Percentiles rank a stretch among this genome's conserved stretches.
Evolutionary conservation across 345 rosid genomes (phyloP).

Genomic region (Salix dunnii): DNA sequence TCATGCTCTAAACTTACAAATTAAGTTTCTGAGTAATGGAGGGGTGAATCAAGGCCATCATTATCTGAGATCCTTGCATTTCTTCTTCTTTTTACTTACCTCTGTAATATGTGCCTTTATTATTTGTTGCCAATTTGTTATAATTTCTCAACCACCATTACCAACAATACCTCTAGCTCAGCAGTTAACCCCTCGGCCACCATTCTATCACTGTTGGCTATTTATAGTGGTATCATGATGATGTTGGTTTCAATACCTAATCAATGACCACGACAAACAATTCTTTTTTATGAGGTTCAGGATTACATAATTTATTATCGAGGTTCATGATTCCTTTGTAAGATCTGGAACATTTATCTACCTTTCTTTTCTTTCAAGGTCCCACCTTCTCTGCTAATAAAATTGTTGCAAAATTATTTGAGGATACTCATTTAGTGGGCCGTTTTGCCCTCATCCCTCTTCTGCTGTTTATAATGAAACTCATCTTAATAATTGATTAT

Average conservation of each 20-base stretch:
- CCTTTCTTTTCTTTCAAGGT: too few relatives aligned
- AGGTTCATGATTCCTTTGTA: neutral
- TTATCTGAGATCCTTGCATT: neutral
- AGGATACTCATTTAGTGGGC: neutral
- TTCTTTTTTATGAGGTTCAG: neutral
- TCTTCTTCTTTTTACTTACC: neutral
- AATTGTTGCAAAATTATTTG: neutral
- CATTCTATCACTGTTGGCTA: neutral
- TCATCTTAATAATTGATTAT: neutral
- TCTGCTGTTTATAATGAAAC: neutral
- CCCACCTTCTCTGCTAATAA: neutral
- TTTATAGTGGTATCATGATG: neutral
- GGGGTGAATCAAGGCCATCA: neutral
- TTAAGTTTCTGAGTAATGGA: neutral
- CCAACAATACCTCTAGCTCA: neutral
- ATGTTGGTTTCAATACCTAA: neutral
- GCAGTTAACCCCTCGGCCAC: neutral
- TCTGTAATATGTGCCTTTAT: neutral
- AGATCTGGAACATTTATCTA: neutral
- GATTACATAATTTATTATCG: neutral
- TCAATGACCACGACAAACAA: neutral
- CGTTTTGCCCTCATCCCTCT: neutral
- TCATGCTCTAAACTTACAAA: neutral
- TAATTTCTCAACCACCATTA: neutral
- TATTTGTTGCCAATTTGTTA: neutral